These are phyloP conservation scores for Debaryomyces fabryi DNA, from an alignment of 1,139 yeast species.

Conservation along the genomic window DNA sequence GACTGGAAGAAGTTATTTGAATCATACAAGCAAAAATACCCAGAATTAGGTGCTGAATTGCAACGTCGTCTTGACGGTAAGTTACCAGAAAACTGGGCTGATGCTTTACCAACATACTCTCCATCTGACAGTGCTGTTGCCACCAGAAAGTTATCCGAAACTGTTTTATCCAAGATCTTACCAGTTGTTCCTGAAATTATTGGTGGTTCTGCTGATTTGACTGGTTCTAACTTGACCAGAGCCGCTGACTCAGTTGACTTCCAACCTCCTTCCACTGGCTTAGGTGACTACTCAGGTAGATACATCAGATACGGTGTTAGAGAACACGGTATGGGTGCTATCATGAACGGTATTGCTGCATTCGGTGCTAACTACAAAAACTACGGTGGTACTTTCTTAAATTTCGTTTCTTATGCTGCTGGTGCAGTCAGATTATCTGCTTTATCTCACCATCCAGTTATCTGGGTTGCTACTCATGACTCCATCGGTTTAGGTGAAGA, in stretches of 20 bases:
- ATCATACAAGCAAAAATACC: constrained; percentile 69
- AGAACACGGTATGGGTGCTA: constrained; percentile 99
- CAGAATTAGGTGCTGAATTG: constrained; percentile 79
- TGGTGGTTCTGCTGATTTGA: constrained; percentile 99
- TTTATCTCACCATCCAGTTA: constrained; percentile 88
- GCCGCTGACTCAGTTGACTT: constrained; percentile 83
- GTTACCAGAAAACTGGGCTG: constrained; percentile 85
- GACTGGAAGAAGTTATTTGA: constrained; percentile 74
- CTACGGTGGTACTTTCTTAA: constrained; percentile 97
- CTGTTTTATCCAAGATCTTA: constrained; percentile 66
- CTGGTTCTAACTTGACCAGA: constrained; percentile 97
- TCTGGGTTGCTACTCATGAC: constrained; percentile 99
- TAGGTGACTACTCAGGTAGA: constrained; percentile 91
- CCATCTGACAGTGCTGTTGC: constrained; percentile 84
- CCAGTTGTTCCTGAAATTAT: constrained; percentile 81
- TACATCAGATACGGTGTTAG: constrained; percentile 98
- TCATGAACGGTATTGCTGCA: constrained; percentile 96
- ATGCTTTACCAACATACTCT: constrained; percentile 76
- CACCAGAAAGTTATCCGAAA: constrained; percentile 93
- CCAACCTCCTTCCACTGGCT: constrained; percentile 83
- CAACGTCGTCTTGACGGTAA: constrained; percentile 79
- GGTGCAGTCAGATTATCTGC: constrained; percentile 98
- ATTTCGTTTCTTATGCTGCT: constrained; percentile 96
- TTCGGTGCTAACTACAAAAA: constrained; percentile 92
- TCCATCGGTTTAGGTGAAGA: constrained; percentile 99